Percentiles rank a stretch among this genome's conserved stretches.
Evolutionary conservation across 306 rosid species (phyloP).

Genomic region (Vigna hirtella): DNA sequence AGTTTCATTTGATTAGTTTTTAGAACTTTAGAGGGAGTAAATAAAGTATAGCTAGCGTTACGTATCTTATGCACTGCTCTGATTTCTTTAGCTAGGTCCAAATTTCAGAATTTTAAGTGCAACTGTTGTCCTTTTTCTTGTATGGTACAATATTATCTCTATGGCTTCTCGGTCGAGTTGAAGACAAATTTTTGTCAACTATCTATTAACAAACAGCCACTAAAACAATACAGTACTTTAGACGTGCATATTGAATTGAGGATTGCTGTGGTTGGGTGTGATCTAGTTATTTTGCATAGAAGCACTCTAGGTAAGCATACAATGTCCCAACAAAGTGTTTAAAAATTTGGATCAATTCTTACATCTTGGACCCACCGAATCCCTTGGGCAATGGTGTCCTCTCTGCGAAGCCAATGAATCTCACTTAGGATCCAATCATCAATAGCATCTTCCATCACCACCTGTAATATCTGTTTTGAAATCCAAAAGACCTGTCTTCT

Average conservation of each 20-base stretch:
- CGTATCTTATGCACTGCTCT: neutral
- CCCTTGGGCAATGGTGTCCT: slow-evolving; percentile 81
- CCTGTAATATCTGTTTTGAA: slow-evolving; percentile 91
- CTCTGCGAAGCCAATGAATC: slow-evolving; percentile 88
- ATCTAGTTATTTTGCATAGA: neutral
- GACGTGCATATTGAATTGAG: slow-evolving; percentile 6
- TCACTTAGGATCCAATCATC: slow-evolving; percentile 93
- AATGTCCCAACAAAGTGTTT: slow-evolving; percentile 4
- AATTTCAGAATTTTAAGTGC: neutral
- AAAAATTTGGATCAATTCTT: slow-evolving; percentile 52
- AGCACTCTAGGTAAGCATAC: neutral
- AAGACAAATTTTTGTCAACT: neutral
- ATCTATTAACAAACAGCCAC: neutral
- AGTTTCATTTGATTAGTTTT: neutral
- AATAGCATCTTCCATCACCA: slow-evolving; percentile 98
- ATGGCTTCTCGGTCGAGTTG: neutral
- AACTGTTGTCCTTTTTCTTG: neutral
- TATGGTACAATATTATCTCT: slow-evolving; percentile 12
- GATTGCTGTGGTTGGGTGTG: neutral
- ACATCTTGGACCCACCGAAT: slow-evolving; percentile 96
- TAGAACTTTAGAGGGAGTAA: neutral
- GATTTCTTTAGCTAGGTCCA: neutral
- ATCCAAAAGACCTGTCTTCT: slow-evolving; percentile 99
- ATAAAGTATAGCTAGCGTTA: neutral
- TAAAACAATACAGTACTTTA: neutral